Evolutionary conservation across 2,329 filamentous ascomycete genomes (phyloP).

Genomic region (Fonsecaea monophora): DNA sequence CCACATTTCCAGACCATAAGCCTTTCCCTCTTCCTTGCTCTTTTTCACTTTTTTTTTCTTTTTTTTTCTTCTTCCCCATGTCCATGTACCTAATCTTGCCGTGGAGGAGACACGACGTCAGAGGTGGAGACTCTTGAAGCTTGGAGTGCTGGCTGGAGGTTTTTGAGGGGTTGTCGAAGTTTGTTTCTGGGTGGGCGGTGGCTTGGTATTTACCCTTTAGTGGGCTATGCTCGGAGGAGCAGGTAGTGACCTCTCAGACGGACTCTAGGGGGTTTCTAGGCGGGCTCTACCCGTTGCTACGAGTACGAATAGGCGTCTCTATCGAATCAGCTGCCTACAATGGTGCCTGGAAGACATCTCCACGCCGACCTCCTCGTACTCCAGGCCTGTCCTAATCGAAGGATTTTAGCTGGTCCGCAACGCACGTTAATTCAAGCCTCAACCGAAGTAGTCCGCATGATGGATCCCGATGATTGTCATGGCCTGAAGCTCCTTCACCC

Average conservation of each 20-base stretch:
- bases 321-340: not conserved
- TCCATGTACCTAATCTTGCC: conserved; percentile 1
- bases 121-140: conserved; percentile 6
- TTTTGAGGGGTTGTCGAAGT: conserved; percentile 3
- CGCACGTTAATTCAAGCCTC: conserved; percentile 11
- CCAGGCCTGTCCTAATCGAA: not conserved
- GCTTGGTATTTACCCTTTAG: not conserved
- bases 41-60: conserved; percentile 1
- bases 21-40: conserved; percentile 4
- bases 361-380: not conserved
- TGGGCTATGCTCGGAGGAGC: not conserved
- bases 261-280: not conserved
- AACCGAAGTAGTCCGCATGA: conserved; percentile 5
- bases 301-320: not conserved
- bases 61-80: conserved; percentile 3
- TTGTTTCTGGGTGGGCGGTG: not conserved
- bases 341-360: conserved; percentile 8
- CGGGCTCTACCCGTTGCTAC: not conserved
- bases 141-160: conserved; percentile 1
- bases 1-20: not conserved
- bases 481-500: not conserved
- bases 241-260: not conserved
- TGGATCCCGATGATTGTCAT: not conserved
- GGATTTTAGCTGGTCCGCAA: not conserved
- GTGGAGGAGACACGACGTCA: conserved; percentile 9